These are phyloP conservation scores for Claviceps digitariae DNA, from an alignment of 2,329 filamentous ascomycete genomes.

Conservation along the genomic window DNA sequence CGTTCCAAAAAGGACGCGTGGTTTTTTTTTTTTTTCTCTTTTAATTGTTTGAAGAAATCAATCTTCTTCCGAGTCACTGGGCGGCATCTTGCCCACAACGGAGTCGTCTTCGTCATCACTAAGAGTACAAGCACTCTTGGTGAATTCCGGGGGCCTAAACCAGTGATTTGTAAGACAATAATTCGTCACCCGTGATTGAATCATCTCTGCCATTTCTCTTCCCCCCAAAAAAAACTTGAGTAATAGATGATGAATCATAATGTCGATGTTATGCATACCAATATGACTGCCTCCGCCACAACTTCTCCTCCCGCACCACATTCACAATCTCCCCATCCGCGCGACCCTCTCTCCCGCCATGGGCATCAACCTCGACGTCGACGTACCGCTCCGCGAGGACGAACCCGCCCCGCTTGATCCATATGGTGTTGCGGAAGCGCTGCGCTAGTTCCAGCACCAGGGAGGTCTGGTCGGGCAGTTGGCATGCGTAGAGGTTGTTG, in stretches of 20 bases:
- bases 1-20: neutral
- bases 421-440: conserved; percentile 82
- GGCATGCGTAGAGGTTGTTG: conserved; percentile 77
- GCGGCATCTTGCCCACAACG: conserved; percentile 72
- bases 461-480: conserved; percentile 50
- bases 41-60: no score
- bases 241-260: no score
- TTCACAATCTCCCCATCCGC: conserved; percentile 84
- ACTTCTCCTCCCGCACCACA: conserved; percentile 79
- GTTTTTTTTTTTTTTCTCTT: no score
- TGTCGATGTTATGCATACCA: conserved; percentile 62
- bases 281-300: conserved; percentile 78
- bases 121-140: conserved; percentile 47
- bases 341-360: conserved; percentile 61
- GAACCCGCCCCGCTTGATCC: conserved; percentile 80
- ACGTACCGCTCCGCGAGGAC: conserved; percentile 63
- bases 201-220: no score
- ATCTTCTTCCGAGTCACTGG: conserved; percentile 65
- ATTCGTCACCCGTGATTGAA: no score
- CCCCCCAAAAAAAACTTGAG: no score
- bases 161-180: neutral
- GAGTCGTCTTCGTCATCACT: conserved; percentile 65
- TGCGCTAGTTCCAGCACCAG: conserved; percentile 71
- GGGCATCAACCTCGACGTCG: no score
- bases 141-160: conserved; percentile 70